Base-by-base conservation (phyloP, 768 basidiomycete genomes). In the Coprinellus aureogranulatus region DNA sequence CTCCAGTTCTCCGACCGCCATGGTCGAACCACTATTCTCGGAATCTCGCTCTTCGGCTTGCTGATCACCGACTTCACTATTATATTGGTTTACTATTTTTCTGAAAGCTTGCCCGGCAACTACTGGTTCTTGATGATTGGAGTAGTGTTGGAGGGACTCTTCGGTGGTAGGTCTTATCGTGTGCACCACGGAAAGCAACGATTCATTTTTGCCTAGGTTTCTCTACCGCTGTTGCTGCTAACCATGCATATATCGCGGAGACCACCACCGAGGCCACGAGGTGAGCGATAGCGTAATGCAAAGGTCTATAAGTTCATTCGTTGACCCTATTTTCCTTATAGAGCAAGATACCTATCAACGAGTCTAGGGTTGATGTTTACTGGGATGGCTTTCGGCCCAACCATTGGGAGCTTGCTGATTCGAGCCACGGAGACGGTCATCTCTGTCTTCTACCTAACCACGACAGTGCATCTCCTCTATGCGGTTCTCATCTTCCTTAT, bases 331-430 rank as follows among this genome's bases (percentile, higher is more conserved):
- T 6, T 8, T 55, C 6, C n/a, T 6, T 34, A 6, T 34, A 90
- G 89, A 52, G 84, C 89, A 4, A 81, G 81, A 4, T 75, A 77
- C 22, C 86, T 90, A 65, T 89, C 90, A 1, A 68, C 89, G 30
- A 73, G 75, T 44, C 71, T 84, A 1, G 94, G 94, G 0, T 74
- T 91, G 3, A 59, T 87, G 45, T 92, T 89, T 70, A 66, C 74
- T 9, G 94, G 94, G n/a, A 78, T 90, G 65, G 87, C 87, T 1
- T 28, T 90, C 20, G 94, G 94, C 0, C 94, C 94, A 4, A 78
- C 84, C 3, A 57, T 94, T 0, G 90, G 92, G 14, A 79, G 83
- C 51, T 57, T 90, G 34, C 65, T 92, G 40, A 83, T 94, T 65
- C 80, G 73, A 34, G 63, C 70, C 23, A 89, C 86, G 0, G 80